Conservation (phyloP, 2,329 filamentous ascomycete species). For the Ophiostoma montium region DNA sequence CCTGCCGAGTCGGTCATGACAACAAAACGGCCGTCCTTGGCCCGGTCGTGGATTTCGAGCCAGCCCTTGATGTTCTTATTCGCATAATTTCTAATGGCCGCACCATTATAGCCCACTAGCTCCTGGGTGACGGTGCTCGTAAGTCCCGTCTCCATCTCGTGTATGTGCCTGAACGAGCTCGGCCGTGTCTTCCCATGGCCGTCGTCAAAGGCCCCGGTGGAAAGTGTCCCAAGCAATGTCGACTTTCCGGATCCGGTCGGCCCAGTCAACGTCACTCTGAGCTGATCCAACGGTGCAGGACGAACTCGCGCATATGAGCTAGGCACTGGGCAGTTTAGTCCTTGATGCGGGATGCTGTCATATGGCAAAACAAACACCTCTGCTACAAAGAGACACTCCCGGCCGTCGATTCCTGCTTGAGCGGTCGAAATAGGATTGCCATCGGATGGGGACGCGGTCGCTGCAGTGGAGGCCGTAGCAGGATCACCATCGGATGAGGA, state of each 20-base stretch:
- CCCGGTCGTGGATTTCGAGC: constrained; percentile 80
- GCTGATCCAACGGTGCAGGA: constrained; percentile 41
- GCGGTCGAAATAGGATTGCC: no score
- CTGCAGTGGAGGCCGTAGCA: neutral
- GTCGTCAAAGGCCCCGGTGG: constrained; percentile 80
- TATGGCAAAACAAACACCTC: constrained; percentile 80
- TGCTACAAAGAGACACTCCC: constrained; percentile 59
- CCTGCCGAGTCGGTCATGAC: constrained; percentile 89
- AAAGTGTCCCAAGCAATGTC: constrained; percentile 74
- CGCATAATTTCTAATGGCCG: constrained; percentile 63
- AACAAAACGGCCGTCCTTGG: constrained; percentile 60
- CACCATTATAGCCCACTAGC: constrained; percentile 64
- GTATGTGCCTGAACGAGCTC: constrained; percentile 78
- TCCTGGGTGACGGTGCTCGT: constrained; percentile 94
- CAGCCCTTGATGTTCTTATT: constrained; percentile 80
- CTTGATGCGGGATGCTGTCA: no score
- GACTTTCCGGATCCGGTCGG: constrained; percentile 89
- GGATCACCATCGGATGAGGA: neutral
- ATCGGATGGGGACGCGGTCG: no score
- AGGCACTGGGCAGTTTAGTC: no score
- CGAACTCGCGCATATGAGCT: no score
- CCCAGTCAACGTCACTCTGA: constrained; percentile 76
- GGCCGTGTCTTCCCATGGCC: constrained; percentile 80
- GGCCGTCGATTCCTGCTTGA: no score
- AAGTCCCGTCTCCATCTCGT: constrained; percentile 81